phyloP scores from a whole-genome alignment of 2,329 filamentous ascomycete genomes.

The Colletotrichum somersetense region DNA sequence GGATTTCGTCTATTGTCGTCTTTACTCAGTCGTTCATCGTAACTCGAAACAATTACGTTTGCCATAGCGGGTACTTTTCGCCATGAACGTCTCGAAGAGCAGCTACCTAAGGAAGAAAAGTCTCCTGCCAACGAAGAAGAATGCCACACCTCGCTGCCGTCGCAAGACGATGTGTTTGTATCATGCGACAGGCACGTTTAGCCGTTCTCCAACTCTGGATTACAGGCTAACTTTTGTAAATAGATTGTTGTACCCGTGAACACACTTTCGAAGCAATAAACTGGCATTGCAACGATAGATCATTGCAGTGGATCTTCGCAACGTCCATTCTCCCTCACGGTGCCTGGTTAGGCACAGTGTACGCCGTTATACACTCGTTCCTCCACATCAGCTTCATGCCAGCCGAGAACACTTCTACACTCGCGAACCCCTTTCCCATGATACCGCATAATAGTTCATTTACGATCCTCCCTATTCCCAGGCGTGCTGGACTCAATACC shows the following conservation, averaged over 20 bases:
- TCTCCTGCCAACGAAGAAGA: not conserved
- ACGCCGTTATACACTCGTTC: not conserved
- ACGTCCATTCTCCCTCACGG: not conserved
- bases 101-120: not conserved
- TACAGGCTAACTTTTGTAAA: too few species aligned
- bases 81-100: not conserved
- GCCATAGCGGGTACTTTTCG: not conserved
- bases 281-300: not conserved
- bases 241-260: not conserved
- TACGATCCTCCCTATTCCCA: constrained; percentile 7
- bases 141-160: not conserved
- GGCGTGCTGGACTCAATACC: constrained; percentile 14
- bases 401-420: not conserved
- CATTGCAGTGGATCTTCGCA: not conserved
- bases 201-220: too few species aligned
- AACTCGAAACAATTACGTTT: not conserved
- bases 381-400: constrained; percentile 23
- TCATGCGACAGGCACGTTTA: too few species aligned
- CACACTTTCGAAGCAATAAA: rapidly evolving
- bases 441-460: not conserved
- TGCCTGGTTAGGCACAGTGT: not conserved
- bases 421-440: constrained; percentile 20
- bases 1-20: too few species aligned
- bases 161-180: not conserved
- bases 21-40: too few species aligned